Evolutionary conservation across 2,329 filamentous ascomycete species (phyloP).

Genomic region (Alternaria longipes): DNA sequence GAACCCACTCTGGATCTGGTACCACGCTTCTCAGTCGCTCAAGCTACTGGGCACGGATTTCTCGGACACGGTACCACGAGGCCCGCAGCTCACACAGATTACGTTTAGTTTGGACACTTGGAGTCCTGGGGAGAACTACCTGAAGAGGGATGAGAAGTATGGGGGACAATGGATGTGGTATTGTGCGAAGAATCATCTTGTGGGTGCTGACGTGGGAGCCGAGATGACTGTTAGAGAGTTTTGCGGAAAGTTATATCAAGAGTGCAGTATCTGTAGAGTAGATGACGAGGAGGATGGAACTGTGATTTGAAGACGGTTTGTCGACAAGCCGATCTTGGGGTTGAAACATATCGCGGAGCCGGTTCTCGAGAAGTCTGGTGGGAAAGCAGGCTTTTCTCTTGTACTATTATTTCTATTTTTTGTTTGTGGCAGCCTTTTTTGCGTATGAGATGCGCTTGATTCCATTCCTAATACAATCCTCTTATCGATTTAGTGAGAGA

Average conservation of each 20-base stretch:
- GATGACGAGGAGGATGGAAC: constrained; percentile 22
- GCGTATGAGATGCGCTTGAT: neutral
- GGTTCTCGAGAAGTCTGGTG: neutral
- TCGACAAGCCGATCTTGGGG: neutral
- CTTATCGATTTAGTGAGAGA: neutral
- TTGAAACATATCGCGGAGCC: neutral
- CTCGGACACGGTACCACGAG: constrained; percentile 13
- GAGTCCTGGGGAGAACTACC: constrained; percentile 48
- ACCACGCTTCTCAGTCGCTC: constrained; percentile 46
- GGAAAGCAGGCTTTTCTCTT: neutral
- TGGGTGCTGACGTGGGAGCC: constrained; percentile 29
- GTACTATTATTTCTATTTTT: neutral
- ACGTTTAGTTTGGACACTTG: constrained; percentile 49
- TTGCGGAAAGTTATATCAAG: constrained; percentile 41
- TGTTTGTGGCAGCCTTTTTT: neutral
- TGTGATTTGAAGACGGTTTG: neutral
- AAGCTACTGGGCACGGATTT: constrained; percentile 38
- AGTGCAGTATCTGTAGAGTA: constrained; percentile 35
- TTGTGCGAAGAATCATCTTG: constrained; percentile 41
- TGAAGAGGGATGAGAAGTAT: constrained; percentile 32
- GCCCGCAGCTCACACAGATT: constrained; percentile 40
- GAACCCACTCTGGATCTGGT: constrained; percentile 54
- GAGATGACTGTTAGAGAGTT: constrained; percentile 43
- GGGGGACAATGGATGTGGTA: constrained; percentile 46
- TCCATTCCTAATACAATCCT: neutral